A percentile compares a stretch with the other conserved stretches of the same genome.
These are phyloP conservation scores for Magnaporthales sp. DNA, from an alignment of 2,329 filamentous ascomycete genomes.

Conservation along the genomic window DNA sequence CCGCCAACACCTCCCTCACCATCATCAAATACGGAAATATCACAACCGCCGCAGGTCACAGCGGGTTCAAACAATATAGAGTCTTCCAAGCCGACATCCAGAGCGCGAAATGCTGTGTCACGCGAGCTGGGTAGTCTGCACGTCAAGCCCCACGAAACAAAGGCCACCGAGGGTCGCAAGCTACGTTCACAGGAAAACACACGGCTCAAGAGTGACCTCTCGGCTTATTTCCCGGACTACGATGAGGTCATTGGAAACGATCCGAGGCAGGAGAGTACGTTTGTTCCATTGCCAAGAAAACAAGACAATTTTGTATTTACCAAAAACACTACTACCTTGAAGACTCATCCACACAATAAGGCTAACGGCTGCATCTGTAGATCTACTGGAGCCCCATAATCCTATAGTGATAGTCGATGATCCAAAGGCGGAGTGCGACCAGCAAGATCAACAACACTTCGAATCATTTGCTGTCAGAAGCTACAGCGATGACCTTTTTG, in stretches of 20 bases:
- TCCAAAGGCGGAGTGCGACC: not conserved
- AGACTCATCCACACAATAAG: not conserved
- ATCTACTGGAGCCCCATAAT: constrained; percentile 19
- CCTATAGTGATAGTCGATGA: constrained; percentile 6
- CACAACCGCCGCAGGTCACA: constrained; percentile 1
- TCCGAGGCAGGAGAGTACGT: constrained; percentile 66
- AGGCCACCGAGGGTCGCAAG: constrained; percentile 56
- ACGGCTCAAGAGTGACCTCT: constrained; percentile 83
- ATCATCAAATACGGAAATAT: constrained; percentile 11
- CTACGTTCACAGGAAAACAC: constrained; percentile 80
- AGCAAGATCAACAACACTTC: not conserved
- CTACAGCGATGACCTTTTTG: constrained; percentile 48
- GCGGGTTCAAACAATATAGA: constrained; percentile 8
- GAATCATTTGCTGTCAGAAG: constrained; percentile 30
- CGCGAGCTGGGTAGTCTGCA: constrained; percentile 52
- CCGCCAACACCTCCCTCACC: constrained; percentile 12
- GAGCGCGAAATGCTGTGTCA: constrained; percentile 52
- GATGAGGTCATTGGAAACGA: constrained; percentile 88
- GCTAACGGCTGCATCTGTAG: not conserved
- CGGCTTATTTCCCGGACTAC: constrained; percentile 87
- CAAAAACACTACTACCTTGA: too few relatives aligned
- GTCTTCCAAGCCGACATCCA: constrained; percentile 44
- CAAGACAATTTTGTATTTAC: too few relatives aligned
- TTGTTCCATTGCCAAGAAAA: not conserved
- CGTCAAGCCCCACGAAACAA: constrained; percentile 27